A percentile compares a stretch with the other conserved stretches of the same genome.
phyloP scores from a whole-genome alignment of 495 filamentous ascomycete species.

The Pyronema omphalodes region DNA sequence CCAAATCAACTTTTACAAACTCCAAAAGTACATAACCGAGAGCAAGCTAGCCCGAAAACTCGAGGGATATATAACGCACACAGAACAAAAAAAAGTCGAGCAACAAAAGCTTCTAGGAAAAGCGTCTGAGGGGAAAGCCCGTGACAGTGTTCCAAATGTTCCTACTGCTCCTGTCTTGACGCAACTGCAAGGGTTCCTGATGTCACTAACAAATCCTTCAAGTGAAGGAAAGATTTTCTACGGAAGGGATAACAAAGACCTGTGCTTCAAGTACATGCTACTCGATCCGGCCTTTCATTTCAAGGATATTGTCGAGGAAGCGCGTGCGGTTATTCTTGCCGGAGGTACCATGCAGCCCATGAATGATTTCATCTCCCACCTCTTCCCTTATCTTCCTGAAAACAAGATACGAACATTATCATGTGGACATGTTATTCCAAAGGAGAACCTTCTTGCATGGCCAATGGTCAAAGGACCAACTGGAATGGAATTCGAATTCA shows the following conservation, averaged over 20 bases:
- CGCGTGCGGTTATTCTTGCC: conserved; percentile 74
- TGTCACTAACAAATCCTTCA: conserved; percentile 71
- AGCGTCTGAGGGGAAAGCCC: conserved; percentile 10
- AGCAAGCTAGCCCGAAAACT: conserved; percentile 90
- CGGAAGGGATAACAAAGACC: conserved; percentile 36
- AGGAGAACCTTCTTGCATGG: conserved; percentile 59
- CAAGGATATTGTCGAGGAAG: conserved; percentile 67
- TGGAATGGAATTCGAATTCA: conserved; percentile 63
- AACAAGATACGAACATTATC: conserved; percentile 59
- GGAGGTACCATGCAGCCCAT: conserved; percentile 98
- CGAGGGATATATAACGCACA: conserved; percentile 59
- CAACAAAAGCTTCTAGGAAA: conserved; percentile 9
- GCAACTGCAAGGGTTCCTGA: conserved; percentile 64
- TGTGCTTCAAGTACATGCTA: conserved; percentile 66
- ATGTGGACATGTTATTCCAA: conserved; percentile 85
- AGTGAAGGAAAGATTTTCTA: conserved; percentile 77
- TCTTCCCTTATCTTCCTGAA: conserved; percentile 57
- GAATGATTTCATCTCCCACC: conserved; percentile 64
- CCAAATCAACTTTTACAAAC: conserved; percentile 83
- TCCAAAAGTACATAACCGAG: conserved; percentile 70
- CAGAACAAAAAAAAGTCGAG: conserved; percentile 31
- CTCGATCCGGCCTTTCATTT: conserved; percentile 91
- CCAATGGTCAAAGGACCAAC: conserved; percentile 36
- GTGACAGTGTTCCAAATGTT: conserved; percentile 6
- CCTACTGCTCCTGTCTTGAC: conserved; percentile 54